Conservation (phyloP, 495 filamentous ascomycete species). For the Cenococcum geophilum region DNA sequence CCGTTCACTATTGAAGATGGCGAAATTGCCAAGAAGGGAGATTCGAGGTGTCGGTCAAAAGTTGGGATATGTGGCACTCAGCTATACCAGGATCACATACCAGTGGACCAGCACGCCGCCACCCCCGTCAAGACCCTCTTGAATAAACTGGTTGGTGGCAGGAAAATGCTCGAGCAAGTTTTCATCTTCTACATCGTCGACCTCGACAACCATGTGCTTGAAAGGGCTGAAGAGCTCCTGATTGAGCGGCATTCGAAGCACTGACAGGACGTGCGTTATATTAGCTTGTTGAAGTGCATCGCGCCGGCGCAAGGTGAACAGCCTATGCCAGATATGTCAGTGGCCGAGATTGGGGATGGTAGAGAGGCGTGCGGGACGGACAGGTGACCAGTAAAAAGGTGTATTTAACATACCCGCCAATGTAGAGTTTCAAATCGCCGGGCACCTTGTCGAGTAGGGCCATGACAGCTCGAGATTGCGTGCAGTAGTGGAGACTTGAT, state of each 20-base stretch:
- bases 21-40: conserved; percentile 38
- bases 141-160: conserved; percentile 71
- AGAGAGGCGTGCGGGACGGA: background rate
- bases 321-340: conserved; percentile 45
- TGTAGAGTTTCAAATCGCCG: conserved; percentile 68
- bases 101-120: conserved; percentile 69
- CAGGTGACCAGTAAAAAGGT: background rate
- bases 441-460: conserved; percentile 48
- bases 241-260: conserved; percentile 56
- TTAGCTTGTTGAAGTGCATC: conserved; percentile 60
- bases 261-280: conserved; percentile 90
- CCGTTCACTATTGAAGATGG: conserved; percentile 19
- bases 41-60: conserved; percentile 18
- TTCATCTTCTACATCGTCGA: conserved; percentile 83
- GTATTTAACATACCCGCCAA: conserved; percentile 66
- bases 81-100: conserved; percentile 43
- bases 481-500: background rate
- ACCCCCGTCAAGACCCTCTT: conserved; percentile 60
- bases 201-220: conserved; percentile 68
- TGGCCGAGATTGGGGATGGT: conserved; percentile 7
- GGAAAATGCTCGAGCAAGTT: conserved; percentile 79
- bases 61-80: conserved; percentile 32
- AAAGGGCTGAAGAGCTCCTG: conserved; percentile 50
- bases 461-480: conserved; percentile 29
- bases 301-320: conserved; percentile 67